Percentiles rank a stretch among this genome's conserved stretches.
phyloP scores from a whole-genome alignment of 352 stramenopile species.

The Phytophthora sojae region DNA sequence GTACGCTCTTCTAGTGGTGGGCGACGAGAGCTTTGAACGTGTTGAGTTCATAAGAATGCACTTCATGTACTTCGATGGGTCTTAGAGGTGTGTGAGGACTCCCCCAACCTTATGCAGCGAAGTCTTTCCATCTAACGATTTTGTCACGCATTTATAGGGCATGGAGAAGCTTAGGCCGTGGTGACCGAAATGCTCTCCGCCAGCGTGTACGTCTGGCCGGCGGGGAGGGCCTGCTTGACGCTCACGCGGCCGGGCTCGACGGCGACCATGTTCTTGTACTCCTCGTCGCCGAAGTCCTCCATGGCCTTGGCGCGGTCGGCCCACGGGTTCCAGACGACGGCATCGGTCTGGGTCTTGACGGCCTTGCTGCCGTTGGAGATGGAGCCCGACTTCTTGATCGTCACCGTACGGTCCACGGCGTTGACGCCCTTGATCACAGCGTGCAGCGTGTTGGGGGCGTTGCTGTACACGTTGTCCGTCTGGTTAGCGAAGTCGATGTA shows the following conservation, averaged over 20 bases:
- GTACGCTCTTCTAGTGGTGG: neutral
- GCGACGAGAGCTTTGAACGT: neutral
- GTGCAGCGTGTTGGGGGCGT: conserved; percentile 59
- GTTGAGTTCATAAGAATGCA: neutral
- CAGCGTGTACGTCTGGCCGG: conserved; percentile 59
- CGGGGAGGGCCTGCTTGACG: conserved; percentile 43
- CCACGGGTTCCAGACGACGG: conserved; percentile 94
- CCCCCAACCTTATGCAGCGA: neutral
- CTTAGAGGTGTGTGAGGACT: neutral
- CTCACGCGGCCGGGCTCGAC: conserved; percentile 93
- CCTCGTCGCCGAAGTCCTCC: conserved; percentile 94
- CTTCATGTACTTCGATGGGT: neutral
- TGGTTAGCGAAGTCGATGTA: conserved; percentile 70
- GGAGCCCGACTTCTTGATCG: conserved; percentile 65
- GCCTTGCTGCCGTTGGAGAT: conserved; percentile 33
- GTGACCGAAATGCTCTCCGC: conserved; percentile 31
- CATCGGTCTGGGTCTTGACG: conserved; percentile 61
- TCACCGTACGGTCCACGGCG: conserved; percentile 54
- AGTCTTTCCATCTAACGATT: conserved; percentile 13
- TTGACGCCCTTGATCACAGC: conserved; percentile 59
- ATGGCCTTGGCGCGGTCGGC: conserved; percentile 92
- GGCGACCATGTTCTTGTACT: conserved; percentile 95
- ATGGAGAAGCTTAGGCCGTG: conserved; percentile 9
- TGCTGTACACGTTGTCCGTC: conserved; percentile 89
- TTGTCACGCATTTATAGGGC: too few species aligned